These are phyloP conservation scores for Naganishia friedmannii DNA, from an alignment of 768 basidiomycete species.

Conservation along the genomic window DNA sequence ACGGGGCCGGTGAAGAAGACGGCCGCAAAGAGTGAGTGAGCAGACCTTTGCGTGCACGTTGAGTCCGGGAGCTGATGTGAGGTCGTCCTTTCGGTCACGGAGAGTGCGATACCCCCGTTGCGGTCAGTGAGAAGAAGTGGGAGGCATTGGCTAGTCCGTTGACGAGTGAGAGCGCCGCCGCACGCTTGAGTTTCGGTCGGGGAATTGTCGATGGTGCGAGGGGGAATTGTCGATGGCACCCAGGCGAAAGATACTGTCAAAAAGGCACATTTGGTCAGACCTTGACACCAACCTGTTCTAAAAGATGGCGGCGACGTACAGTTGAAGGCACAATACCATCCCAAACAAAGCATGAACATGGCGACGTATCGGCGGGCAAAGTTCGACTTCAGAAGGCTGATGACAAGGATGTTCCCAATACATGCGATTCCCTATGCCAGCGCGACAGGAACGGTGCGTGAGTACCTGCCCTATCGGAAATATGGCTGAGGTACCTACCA, in stretches of 20 bases:
- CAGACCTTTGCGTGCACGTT: no score
- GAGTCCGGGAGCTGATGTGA: no score
- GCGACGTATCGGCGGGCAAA: constrained; percentile 24
- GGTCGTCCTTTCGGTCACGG: no score
- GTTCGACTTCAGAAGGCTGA: constrained; percentile 15
- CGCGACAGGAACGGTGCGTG: no score
- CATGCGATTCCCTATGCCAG: constrained; percentile 16
- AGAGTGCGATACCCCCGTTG: no score
- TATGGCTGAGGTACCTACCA: no score
- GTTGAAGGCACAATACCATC: constrained; percentile 28
- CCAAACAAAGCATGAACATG: constrained; percentile 27
- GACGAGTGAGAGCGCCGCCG: constrained; percentile 42
- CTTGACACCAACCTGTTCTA: no score
- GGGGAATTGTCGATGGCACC: constrained; percentile 32
- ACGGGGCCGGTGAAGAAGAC: no score
- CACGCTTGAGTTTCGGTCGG: constrained; percentile 46
- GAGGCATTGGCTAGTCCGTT: constrained; percentile 45
- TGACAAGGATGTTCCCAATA: constrained; percentile 24
- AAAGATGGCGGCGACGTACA: not conserved
- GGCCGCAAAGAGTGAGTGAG: no score
- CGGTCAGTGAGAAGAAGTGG: constrained; percentile 41
- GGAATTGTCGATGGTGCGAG: no score
- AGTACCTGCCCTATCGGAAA: not conserved
- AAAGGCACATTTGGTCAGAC: not conserved
- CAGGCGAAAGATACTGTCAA: constrained; percentile 25